Evolutionary conservation across 352 stramenopile species (phyloP).

Genomic region (Globisporangium splendens): DNA sequence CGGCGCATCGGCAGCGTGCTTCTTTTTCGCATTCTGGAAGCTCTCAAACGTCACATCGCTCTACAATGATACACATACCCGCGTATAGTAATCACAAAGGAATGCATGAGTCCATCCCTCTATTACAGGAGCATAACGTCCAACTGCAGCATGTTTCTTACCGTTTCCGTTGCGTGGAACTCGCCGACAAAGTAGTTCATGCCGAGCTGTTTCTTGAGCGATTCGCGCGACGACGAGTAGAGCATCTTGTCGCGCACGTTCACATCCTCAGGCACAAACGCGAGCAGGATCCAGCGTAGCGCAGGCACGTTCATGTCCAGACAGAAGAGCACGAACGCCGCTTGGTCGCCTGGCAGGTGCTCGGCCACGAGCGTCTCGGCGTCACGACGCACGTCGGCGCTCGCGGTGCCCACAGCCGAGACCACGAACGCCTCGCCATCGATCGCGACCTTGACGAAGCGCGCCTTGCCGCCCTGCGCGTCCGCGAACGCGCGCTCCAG

Average conservation of each 20-base stretch:
- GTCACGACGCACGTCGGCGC: slow-evolving; percentile 39
- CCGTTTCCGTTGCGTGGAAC: slow-evolving; percentile 83
- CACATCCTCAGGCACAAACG: slow-evolving; percentile 73
- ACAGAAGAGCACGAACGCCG: slow-evolving; percentile 74
- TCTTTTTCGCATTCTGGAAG: slow-evolving; percentile 70
- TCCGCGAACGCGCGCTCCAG: slow-evolving; percentile 68
- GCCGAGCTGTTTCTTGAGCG: slow-evolving; percentile 88
- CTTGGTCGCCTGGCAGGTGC: slow-evolving; percentile 33
- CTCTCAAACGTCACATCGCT: slow-evolving; percentile 76
- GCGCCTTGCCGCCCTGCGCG: slow-evolving; percentile 62
- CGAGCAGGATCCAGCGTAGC: slow-evolving; percentile 74
- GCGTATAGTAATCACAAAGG: not conserved
- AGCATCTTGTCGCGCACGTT: slow-evolving; percentile 89
- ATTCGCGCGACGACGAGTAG: slow-evolving; percentile 89
- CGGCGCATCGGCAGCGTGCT: slow-evolving; percentile 66
- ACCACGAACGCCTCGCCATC: slow-evolving; percentile 63
- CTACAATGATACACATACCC: slow-evolving; percentile 19
- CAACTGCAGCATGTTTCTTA: slow-evolving; percentile 3
- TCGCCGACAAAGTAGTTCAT: slow-evolving; percentile 90
- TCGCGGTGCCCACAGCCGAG: slow-evolving; percentile 32
- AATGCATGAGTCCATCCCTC: too few relatives aligned
- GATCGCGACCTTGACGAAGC: slow-evolving; percentile 68
- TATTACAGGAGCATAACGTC: not conserved
- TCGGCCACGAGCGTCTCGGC: slow-evolving; percentile 26
- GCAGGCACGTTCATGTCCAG: slow-evolving; percentile 66